Conservation (phyloP, 2,329 filamentous ascomycete species). For the Dichotomopilus funicola region DNA sequence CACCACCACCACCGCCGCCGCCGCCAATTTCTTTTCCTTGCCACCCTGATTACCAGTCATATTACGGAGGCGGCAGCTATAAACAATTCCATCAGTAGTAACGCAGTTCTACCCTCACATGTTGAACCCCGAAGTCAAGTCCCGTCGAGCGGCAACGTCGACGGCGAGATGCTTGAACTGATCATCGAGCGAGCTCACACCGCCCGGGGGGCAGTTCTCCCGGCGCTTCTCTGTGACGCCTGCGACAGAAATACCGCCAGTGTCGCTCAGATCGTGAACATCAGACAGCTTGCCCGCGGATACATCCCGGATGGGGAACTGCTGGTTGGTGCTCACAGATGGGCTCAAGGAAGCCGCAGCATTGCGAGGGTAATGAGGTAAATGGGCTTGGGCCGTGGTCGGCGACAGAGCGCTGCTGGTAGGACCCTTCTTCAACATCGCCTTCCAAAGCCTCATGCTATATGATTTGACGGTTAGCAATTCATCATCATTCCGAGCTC, state of each 20-base stretch:
- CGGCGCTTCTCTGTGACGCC: constrained; percentile 32
- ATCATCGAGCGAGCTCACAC: constrained; percentile 28
- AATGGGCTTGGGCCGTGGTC: constrained; percentile 47
- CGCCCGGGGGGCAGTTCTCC: constrained; percentile 40
- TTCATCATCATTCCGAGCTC: background rate
- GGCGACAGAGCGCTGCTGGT: constrained; percentile 47
- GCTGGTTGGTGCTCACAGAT: constrained; percentile 20
- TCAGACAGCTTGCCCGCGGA: constrained; percentile 21
- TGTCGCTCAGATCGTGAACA: constrained; percentile 27
- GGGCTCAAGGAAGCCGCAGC: constrained; percentile 38
- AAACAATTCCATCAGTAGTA: background rate
- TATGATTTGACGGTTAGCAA: constrained; percentile 9
- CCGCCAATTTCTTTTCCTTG: background rate
- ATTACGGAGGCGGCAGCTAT: background rate
- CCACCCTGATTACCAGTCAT: background rate
- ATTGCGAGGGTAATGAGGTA: constrained; percentile 48
- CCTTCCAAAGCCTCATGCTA: constrained; percentile 42
- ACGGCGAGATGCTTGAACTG: constrained; percentile 21
- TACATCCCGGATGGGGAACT: constrained; percentile 13
- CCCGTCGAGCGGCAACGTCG: constrained; percentile 11
- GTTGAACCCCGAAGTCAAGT: constrained; percentile 12
- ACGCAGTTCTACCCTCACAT: constrained; percentile 8
- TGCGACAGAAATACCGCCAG: constrained; percentile 16
- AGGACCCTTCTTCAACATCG: constrained; percentile 46
- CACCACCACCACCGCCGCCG: background rate